These are phyloP conservation scores for Arabis alpina DNA, from an alignment of 345 rosid species.

Conservation along the genomic window DNA sequence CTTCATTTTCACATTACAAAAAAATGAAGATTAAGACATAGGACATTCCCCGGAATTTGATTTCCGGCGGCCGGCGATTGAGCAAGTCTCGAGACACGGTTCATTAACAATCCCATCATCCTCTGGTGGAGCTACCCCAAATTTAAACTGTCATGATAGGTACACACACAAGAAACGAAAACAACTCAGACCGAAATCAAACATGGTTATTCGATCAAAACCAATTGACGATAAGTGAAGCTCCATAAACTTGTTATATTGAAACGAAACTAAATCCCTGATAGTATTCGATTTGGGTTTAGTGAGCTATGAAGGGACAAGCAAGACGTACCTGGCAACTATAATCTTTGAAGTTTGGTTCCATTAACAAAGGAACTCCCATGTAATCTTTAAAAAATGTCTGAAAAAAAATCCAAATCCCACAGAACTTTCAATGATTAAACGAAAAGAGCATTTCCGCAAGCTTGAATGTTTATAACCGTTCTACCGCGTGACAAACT, in stretches of 20 bases:
- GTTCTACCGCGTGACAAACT: neutral
- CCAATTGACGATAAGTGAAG: neutral
- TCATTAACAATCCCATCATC: conserved; percentile 63
- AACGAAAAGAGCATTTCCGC: neutral
- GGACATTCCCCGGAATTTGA: conserved; percentile 55
- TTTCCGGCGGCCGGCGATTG: conserved; percentile 56
- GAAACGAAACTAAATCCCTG: too few species aligned
- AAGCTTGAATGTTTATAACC: neutral
- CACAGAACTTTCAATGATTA: neutral
- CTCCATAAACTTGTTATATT: neutral
- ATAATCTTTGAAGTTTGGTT: conserved; percentile 86
- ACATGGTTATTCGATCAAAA: neutral
- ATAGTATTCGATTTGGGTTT: too few species aligned
- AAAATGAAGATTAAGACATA: conserved; percentile 46
- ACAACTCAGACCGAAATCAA: neutral
- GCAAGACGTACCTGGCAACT: conserved; percentile 74
- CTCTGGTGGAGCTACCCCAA: conserved; percentile 73
- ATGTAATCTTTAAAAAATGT: conserved; percentile 77
- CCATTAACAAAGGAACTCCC: conserved; percentile 90
- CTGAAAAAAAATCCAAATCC: conserved; percentile 40
- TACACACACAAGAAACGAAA: neutral
- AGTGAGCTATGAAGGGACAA: neutral
- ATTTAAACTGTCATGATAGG: conserved; percentile 64
- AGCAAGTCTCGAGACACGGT: conserved; percentile 81
- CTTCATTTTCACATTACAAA: too few species aligned